phyloP scores from a whole-genome alignment of 495 filamentous ascomycete genomes.

The Aspergillus haitiensis region DNA sequence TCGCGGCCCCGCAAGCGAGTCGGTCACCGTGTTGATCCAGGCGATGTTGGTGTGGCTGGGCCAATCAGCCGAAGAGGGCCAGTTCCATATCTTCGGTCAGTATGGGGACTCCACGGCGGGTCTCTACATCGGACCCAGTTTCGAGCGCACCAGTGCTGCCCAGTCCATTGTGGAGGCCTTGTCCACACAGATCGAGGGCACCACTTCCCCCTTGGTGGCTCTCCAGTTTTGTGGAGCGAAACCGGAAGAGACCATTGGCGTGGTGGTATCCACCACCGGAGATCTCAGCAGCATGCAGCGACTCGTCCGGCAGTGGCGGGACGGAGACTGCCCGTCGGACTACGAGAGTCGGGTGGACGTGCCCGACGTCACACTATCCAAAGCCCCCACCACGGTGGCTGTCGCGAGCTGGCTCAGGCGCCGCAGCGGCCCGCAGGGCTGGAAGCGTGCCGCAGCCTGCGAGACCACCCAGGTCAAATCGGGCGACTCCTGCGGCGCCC shows the following conservation, averaged over 20 bases:
- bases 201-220: background rate
- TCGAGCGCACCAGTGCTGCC: background rate
- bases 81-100: background rate
- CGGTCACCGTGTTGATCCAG: background rate
- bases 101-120: background rate
- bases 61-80: background rate
- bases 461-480: background rate
- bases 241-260: background rate
- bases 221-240: background rate
- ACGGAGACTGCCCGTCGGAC: background rate
- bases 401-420: background rate
- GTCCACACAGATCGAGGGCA: no score
- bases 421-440: background rate
- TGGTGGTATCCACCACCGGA: background rate
- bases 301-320: background rate
- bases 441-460: background rate
- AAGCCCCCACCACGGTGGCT: background rate
- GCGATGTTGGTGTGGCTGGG: background rate
- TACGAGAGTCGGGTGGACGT: background rate
- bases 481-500: background rate
- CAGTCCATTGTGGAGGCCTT: background rate
- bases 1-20: background rate
- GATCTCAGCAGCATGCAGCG: background rate
- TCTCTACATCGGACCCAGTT: background rate
- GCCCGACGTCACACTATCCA: background rate